Base-by-base conservation (phyloP, 805 yeast genomes). In the Candida sphagnicola region DNA sequence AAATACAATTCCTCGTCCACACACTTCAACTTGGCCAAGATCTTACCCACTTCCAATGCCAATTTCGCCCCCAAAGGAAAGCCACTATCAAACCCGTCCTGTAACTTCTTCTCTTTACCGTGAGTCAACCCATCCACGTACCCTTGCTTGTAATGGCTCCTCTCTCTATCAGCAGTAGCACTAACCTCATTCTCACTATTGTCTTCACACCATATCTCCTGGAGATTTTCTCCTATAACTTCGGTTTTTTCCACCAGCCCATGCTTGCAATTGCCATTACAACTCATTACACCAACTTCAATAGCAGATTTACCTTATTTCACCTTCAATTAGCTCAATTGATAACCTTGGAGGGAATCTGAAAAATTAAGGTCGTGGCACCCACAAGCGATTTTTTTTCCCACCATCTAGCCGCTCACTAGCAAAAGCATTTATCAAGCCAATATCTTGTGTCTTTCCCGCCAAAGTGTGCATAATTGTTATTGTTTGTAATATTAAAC, bases 41-140 rank as follows among this genome's bases (percentile, higher is more conserved):
- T 63, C 33, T 59, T 56, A 0, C 98, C 98, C 0, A 80, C 81
- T 12, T 62, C 47, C 0, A 74, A 61, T 0, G 95, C 97, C 1
- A 89, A 44, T 2, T 52, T 53, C 0, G 93, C 87, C 1, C 98
- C 98, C 2, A 63, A 51, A 0, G 86, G 87, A 48, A 79, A 90
- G 0, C 91, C 91, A 2, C 65, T 70, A 55, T 90, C 95, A 53
- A 91, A 90, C 0, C 96, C 96, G 10, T 64, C 53, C 53, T 90
- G 97, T 17, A 88, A 62, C 29, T 82, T 76, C 5, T 61, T 59
- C 47, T 85, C 95, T 49, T 86, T 82, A 4, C 87, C 77, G 12
- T 57, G 60, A 1, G 86, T 68, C 4, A 90, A 53, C 0, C 97
- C 98, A 43, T 84, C 95, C 4, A 87, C 59, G 48, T 86, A 90